These are phyloP conservation scores for Bifiguratus adelaidae DNA, from an alignment of 192 early-diverging fungal genomes.

Conservation along the genomic window DNA sequence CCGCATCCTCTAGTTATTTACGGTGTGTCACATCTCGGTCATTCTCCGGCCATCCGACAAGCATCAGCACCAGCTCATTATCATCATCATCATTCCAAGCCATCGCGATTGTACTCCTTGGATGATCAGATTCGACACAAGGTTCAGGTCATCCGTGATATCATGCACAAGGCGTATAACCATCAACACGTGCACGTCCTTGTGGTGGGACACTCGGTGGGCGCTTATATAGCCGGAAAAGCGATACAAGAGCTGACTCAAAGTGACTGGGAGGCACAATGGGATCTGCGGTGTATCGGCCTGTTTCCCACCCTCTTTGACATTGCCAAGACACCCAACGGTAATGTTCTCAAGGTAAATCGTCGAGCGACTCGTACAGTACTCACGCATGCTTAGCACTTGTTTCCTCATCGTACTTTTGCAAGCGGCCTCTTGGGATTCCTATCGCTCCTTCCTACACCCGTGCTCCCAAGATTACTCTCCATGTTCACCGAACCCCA, in stretches of 20 bases:
- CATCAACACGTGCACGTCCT: no score
- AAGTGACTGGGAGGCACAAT: not conserved
- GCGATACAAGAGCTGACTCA: not conserved
- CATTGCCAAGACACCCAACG: constrained; percentile 70
- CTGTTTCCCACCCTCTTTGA: constrained; percentile 76
- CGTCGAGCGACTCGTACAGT: not conserved
- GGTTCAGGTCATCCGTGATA: no score
- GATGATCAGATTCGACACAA: constrained; percentile 61
- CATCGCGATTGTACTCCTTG: constrained; percentile 24
- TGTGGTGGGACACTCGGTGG: constrained; percentile 58
- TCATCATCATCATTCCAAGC: constrained; percentile 10
- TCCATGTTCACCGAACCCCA: constrained; percentile 24
- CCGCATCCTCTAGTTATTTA: not conserved
- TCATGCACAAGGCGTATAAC: no score
- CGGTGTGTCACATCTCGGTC: constrained; percentile 48
- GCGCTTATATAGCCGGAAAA: constrained; percentile 43
- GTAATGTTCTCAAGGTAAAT: constrained; percentile 42
- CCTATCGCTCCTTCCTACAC: constrained; percentile 15
- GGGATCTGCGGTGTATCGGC: constrained; percentile 25
- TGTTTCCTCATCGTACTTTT: not conserved
- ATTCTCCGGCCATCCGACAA: constrained; percentile 35
- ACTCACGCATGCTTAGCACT: not conserved
- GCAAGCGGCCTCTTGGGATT: constrained; percentile 1
- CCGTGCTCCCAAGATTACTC: not conserved
- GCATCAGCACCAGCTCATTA: no score